Evolutionary conservation across 352 stramenopile genomes (phyloP).

Genomic region (Phytophthora hibernalis): DNA sequence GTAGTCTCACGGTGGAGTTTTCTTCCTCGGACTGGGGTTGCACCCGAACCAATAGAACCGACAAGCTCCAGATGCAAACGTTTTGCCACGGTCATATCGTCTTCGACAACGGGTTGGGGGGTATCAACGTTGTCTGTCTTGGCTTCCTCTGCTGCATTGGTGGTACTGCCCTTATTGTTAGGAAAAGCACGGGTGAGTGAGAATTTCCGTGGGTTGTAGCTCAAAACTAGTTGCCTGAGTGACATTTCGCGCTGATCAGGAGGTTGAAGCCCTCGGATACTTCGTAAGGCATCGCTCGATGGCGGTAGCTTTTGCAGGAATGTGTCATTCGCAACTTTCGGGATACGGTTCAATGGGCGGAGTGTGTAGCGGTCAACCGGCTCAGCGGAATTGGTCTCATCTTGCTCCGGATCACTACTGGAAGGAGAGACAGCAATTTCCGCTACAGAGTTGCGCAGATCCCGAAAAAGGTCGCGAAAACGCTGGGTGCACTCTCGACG

Average conservation of each 20-base stretch:
- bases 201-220: slow-evolving; percentile 80
- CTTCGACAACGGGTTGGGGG: slow-evolving; percentile 10
- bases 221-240: slow-evolving; percentile 76
- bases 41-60: slow-evolving; percentile 29
- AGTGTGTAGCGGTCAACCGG: slow-evolving; percentile 34
- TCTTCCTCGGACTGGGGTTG: slow-evolving; percentile 24
- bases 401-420: slow-evolving; percentile 19
- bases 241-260: slow-evolving; percentile 68
- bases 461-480: slow-evolving; percentile 61
- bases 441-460: slow-evolving; percentile 63
- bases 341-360: slow-evolving; percentile 47
- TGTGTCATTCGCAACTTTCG: slow-evolving; percentile 54
- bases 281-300: slow-evolving; percentile 50
- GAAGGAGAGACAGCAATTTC: slow-evolving; percentile 22
- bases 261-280: slow-evolving; percentile 51
- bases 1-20: slow-evolving; percentile 28
- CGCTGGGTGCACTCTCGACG: slow-evolving; percentile 54
- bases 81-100: slow-evolving; percentile 19
- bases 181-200: slow-evolving; percentile 72
- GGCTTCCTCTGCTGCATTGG: slow-evolving; percentile 10
- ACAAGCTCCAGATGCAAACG: slow-evolving; percentile 31
- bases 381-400: slow-evolving; percentile 14
- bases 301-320: slow-evolving; percentile 69
- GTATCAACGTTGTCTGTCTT: slow-evolving; percentile 4
- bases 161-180: slow-evolving; percentile 6